Base-by-base conservation (phyloP, 192 early-diverging fungal genomes). In the Podila clonocystis region DNA sequence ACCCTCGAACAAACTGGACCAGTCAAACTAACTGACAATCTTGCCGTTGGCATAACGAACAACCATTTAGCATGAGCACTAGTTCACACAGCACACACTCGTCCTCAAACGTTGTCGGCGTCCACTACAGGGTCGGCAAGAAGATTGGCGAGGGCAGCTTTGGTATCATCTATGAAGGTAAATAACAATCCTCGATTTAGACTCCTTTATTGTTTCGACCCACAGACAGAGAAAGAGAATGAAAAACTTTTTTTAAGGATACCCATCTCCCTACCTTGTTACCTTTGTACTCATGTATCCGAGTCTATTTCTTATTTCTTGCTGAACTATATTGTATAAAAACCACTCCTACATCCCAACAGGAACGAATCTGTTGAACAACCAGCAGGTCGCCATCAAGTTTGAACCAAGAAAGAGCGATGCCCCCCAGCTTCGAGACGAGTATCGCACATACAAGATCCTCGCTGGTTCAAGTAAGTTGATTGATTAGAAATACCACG, bases 121-220 rank as follows among this genome's bases (percentile, higher is more conserved):
- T 96, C 36, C 96, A 98, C 82, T 99, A 94, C 82, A 94, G 92
- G 77, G 96, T 98, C 41, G 96, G 96, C 55, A 94, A 93, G 83
- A 96, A 95, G 85, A 95, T 99, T 86, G 98, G 97, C 41, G 97
- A 98, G 83, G 98, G 98, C 48, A 95, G 93, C 75, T 99, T 99
- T 91, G 98, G 98, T 61, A 93, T 98, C 85, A 98, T 99, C 71
- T 98, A 98, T 82, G 96, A 99, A 92, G 98, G 97, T 96, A 84
- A 78, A 68, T 63, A 50, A 5, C 63, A 9, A 24, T 30, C 17
- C 11, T 61, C 26, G 20, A 30, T 17, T 45, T 55, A 26, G 52
- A 55, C 52, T 55, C 52, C 52, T 55, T 55, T 26, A 55, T 55
- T 55, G 52, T 55, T 38, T 63, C 62, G 31, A 11, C 20, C 8